Conservation (phyloP, 2,329 filamentous ascomycete genomes). For the Amylocarpus encephaloides region DNA sequence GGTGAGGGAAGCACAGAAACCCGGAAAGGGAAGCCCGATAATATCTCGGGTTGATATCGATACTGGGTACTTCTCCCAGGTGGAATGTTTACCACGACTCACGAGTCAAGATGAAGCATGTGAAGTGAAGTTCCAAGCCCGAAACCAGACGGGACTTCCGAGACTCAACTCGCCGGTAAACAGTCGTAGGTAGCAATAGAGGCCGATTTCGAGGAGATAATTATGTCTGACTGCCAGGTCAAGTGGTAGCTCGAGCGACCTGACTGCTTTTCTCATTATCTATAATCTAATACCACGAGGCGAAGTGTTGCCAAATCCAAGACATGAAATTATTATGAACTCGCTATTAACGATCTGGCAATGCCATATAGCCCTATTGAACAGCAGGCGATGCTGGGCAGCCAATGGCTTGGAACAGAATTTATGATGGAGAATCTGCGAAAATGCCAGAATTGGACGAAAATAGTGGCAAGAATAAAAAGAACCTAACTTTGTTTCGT, state of each 20-base stretch:
- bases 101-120: constrained; percentile 6
- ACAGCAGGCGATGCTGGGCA: not conserved
- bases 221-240: not conserved
- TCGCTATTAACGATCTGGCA: not conserved
- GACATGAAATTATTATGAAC: not conserved
- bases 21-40: not conserved
- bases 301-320: not conserved
- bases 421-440: not conserved
- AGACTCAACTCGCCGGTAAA: not conserved
- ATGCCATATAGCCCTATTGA: not conserved
- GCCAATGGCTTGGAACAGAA: not conserved
- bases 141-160: not conserved
- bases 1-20: not conserved
- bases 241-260: not conserved
- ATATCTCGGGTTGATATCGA: not conserved
- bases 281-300: not conserved
- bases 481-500: not conserved
- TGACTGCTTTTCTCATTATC: not conserved
- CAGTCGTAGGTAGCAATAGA: not conserved
- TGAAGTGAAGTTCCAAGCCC: not conserved
- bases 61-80: not conserved
- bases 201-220: not conserved
- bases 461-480: not conserved
- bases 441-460: not conserved
- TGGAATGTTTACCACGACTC: not conserved